Evolutionary conservation across 768 basidiomycete genomes (phyloP).

Genomic region (Collybia sp.): DNA sequence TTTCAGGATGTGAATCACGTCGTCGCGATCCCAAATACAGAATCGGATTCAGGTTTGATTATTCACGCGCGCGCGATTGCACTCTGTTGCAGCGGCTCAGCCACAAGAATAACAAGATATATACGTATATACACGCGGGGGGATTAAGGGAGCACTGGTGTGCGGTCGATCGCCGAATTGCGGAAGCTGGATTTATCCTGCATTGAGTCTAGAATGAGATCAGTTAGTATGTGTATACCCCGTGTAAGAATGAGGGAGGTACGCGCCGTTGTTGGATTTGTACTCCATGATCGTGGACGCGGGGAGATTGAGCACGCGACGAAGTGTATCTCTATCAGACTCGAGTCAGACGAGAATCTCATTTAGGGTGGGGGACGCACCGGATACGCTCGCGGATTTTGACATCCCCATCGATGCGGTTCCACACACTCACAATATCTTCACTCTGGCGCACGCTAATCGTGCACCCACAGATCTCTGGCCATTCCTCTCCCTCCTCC

Average conservation of each 20-base stretch:
- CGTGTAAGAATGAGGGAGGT: background rate
- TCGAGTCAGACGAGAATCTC: background rate
- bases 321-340: conserved; percentile 72
- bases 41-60: no score
- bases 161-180: conserved; percentile 51
- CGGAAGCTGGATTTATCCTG: conserved; percentile 87
- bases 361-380: conserved; percentile 38
- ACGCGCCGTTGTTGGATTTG: conserved; percentile 84
- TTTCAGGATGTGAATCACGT: no score
- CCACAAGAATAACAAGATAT: no score
- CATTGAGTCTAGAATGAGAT: no score
- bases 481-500: conserved; percentile 36
- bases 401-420: conserved; percentile 71
- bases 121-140: background rate
- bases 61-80: no score
- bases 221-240: no score
- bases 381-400: conserved; percentile 78
- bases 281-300: conserved; percentile 86
- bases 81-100: no score
- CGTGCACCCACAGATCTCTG: conserved; percentile 92
- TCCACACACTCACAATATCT: conserved; percentile 94
- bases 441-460: conserved; percentile 91
- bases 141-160: conserved; percentile 18
- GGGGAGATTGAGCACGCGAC: conserved; percentile 71
- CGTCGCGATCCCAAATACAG: no score